Conservation (phyloP, 805 yeast species). For the Kregervanrija fluxuum region DNA sequence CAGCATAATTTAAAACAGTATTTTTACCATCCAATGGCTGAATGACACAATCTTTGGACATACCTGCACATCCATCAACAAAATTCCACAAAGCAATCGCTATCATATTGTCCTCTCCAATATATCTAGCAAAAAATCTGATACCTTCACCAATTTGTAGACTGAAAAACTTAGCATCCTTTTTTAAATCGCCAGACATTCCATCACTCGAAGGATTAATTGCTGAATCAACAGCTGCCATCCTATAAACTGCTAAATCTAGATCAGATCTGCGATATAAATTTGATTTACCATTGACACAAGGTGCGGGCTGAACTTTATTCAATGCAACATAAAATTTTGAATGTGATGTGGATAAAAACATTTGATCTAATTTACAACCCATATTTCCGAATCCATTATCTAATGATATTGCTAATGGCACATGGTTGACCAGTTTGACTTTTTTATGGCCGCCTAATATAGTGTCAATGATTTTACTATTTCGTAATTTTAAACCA, state of each 20-base stretch:
- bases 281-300: conserved; percentile 88
- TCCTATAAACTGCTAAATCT: conserved; percentile 41
- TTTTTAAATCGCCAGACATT: conserved; percentile 26
- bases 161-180: conserved; percentile 27
- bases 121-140: conserved; percentile 66
- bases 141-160: conserved; percentile 40
- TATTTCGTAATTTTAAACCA: conserved; percentile 26
- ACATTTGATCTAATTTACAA: conserved; percentile 76
- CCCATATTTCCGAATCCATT: conserved; percentile 36
- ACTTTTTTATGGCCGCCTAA: conserved; percentile 32
- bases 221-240: conserved; percentile 10
- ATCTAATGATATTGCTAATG: conserved; percentile 43
- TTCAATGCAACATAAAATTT: conserved; percentile 79
- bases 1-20: conserved; percentile 45
- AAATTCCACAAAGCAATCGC: conserved; percentile 78
- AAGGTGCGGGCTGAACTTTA: conserved; percentile 69
- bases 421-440: conserved; percentile 74
- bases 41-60: conserved; percentile 71
- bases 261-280: conserved; percentile 62
- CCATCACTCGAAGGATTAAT: conserved; percentile 25
- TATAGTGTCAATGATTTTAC: conserved; percentile 7
- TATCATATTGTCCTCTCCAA: conserved; percentile 92
- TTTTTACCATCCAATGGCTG: conserved; percentile 56
- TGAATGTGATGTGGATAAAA: conserved; percentile 74
- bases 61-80: conserved; percentile 60